phyloP scores from a whole-genome alignment of 805 yeast species.

The Clavispora vitiphila region DNA sequence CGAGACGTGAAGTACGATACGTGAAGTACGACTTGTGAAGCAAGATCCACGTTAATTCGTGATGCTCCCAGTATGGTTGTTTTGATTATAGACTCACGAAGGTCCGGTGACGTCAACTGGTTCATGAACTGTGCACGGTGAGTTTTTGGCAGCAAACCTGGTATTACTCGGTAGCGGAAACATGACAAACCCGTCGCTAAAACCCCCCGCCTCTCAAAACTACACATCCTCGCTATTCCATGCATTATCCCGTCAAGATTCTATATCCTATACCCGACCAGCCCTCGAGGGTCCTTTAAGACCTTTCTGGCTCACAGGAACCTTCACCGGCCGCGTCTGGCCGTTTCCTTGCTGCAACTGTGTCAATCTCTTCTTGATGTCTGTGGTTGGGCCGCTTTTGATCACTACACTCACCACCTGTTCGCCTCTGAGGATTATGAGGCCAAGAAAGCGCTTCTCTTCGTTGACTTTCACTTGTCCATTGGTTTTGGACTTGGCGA shows the following conservation, averaged over 20 bases:
- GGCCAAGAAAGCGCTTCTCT: conserved; percentile 74
- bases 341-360: conserved; percentile 21
- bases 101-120: too few species aligned
- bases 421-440: conserved; percentile 84
- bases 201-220: too few species aligned
- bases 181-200: too few species aligned
- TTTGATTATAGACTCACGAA: too few species aligned
- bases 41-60: too few species aligned
- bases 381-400: conserved; percentile 55
- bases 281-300: conserved; percentile 19
- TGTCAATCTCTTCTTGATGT: conserved; percentile 30
- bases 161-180: too few species aligned
- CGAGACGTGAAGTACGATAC: too few species aligned
- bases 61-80: too few species aligned
- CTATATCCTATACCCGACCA: background rate
- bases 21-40: too few species aligned
- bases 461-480: conserved; percentile 40
- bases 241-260: background rate
- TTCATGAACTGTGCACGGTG: too few species aligned
- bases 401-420: conserved; percentile 68
- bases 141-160: too few species aligned
- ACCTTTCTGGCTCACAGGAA: conserved; percentile 25
- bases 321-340: conserved; percentile 30
- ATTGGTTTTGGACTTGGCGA: conserved; percentile 24
- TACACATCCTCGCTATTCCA: too few species aligned